Conservation (phyloP, 1,284 basidiomycete species). For the Sporisorium reilianum region DNA sequence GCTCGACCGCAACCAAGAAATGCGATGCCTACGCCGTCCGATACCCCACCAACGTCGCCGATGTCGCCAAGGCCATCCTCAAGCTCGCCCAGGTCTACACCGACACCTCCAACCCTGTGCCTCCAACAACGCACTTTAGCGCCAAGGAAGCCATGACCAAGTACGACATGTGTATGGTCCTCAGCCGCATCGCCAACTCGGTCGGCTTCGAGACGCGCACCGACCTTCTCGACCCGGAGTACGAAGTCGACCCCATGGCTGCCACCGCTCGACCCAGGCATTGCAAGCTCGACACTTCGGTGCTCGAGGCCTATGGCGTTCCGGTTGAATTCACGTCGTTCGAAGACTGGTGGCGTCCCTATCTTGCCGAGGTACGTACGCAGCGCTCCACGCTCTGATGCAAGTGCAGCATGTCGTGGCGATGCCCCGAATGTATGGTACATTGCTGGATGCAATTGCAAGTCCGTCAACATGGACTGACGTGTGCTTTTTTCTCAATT, state of each 20-base stretch:
- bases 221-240: slow-evolving; percentile 62
- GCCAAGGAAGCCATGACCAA: slow-evolving; percentile 72
- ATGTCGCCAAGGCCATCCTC: slow-evolving; percentile 71
- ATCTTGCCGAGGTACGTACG: slow-evolving; percentile 51
- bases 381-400: slow-evolving; percentile 11
- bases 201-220: slow-evolving; percentile 50
- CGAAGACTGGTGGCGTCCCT: slow-evolving; percentile 64
- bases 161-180: slow-evolving; percentile 71
- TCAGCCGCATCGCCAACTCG: slow-evolving; percentile 57
- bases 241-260: slow-evolving; percentile 61
- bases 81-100: slow-evolving; percentile 63
- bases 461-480: slow-evolving; percentile 9
- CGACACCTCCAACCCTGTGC: slow-evolving; percentile 26
- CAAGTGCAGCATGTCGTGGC: neutral
- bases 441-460: neutral
- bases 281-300: slow-evolving; percentile 62
- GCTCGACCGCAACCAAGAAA: slow-evolving; percentile 26
- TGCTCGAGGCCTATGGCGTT: slow-evolving; percentile 53
- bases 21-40: slow-evolving; percentile 70
- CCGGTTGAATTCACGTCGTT: slow-evolving; percentile 54
- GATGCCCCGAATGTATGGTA: neutral
- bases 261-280: slow-evolving; percentile 62
- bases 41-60: slow-evolving; percentile 72
- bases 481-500: neutral
- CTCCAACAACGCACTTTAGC: slow-evolving; percentile 71